A percentile compares a stretch with the other conserved stretches of the same genome.
phyloP scores from a whole-genome alignment of 345 rosid species.

The Moricandia moricandioides region DNA sequence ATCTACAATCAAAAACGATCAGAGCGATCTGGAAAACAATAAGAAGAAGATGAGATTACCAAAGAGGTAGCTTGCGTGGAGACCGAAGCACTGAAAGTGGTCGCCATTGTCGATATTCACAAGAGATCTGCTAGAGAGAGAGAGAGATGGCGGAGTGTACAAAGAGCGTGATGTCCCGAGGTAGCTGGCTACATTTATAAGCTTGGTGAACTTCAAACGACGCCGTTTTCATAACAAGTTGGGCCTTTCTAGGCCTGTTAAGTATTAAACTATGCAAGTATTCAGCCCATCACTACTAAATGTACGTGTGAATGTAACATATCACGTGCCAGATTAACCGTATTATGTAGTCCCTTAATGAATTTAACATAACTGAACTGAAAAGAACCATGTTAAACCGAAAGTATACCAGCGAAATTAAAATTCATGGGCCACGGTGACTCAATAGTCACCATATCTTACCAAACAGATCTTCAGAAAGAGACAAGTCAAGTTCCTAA shows the following conservation, averaged over 20 bases:
- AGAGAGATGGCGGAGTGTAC: constrained; percentile 37
- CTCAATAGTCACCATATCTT: background rate
- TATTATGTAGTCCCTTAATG: background rate
- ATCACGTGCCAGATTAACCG: constrained; percentile 9
- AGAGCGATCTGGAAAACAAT: background rate
- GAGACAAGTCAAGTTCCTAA: background rate
- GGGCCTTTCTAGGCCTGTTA: constrained; percentile 4
- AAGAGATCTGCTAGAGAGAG: constrained; percentile 15
- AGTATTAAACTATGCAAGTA: background rate
- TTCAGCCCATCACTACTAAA: background rate
- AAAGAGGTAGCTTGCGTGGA: constrained; percentile 42
- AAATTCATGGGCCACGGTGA: background rate
- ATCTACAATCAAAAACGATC: background rate
- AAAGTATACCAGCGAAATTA: background rate
- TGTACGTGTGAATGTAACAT: background rate
- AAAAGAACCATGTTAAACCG: background rate
- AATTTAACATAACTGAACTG: background rate
- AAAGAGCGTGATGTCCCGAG: constrained; percentile 31
- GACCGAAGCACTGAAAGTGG: constrained; percentile 35
- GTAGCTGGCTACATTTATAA: constrained; percentile 27
- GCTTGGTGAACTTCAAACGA: background rate
- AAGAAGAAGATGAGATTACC: constrained; percentile 19
- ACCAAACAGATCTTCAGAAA: background rate
- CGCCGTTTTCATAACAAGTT: background rate
- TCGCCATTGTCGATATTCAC: constrained; percentile 42